Percentiles rank a stretch among this genome's conserved stretches.
Conservation (phyloP, 139 green algal genomes). For the Ostreobium quekettii region DNA sequence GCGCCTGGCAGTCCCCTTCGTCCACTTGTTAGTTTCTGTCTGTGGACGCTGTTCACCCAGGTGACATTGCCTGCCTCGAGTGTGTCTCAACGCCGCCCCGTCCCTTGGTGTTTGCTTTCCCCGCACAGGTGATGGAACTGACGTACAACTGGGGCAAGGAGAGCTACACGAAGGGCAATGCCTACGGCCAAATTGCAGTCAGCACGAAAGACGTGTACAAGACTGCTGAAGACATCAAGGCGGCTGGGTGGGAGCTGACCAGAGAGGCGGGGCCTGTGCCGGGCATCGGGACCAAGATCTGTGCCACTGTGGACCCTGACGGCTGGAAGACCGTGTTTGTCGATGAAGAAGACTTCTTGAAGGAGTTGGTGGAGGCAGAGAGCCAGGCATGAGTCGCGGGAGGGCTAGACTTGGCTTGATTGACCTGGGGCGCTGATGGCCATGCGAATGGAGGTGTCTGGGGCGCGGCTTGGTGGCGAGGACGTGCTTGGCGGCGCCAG, state of each 20-base stretch:
- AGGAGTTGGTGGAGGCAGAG: slow-evolving; percentile 45
- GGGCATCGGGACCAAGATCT: slow-evolving; percentile 54
- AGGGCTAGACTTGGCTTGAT: too few relatives aligned
- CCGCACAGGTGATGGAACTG: slow-evolving; percentile 79
- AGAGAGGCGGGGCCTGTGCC: slow-evolving; percentile 16
- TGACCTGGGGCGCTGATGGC: too few relatives aligned
- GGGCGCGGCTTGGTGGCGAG: too few relatives aligned
- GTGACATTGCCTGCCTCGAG: too few relatives aligned
- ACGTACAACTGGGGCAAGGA: slow-evolving; percentile 81
- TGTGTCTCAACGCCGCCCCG: too few relatives aligned
- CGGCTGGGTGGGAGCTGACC: slow-evolving; percentile 37
- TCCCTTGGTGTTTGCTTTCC: slow-evolving; percentile 1
- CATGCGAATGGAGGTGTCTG: too few relatives aligned
- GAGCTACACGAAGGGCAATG: slow-evolving; percentile 68
- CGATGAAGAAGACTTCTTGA: slow-evolving; percentile 56
- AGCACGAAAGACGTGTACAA: slow-evolving; percentile 74
- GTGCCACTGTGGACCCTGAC: slow-evolving; percentile 48
- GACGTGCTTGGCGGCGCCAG: too few relatives aligned
- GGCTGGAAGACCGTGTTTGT: slow-evolving; percentile 51
- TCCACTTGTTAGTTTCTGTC: too few relatives aligned
- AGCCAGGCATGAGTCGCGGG: slow-evolving; percentile 34
- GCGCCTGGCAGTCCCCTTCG: too few relatives aligned
- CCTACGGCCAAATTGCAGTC: slow-evolving; percentile 65
- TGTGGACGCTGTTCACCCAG: too few relatives aligned
- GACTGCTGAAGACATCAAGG: slow-evolving; percentile 61